Percentiles rank a stretch among this genome's conserved stretches.
Conservation (phyloP, 2,329 filamentous ascomycete genomes). For the Colletotrichum coccodes region DNA sequence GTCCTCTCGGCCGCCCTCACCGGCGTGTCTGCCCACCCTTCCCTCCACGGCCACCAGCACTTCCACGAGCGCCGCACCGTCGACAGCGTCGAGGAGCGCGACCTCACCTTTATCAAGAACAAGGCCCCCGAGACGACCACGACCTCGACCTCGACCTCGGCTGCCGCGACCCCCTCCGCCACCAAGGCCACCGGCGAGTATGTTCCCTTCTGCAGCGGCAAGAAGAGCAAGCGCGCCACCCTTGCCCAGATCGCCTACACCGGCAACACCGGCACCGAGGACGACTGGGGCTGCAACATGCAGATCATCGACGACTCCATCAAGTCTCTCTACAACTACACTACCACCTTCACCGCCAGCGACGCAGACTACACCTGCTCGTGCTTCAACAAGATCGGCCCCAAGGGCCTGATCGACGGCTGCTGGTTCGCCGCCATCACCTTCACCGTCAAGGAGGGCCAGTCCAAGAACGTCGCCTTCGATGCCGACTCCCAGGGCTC, state of each 20-base stretch:
- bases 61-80: constrained; percentile 37
- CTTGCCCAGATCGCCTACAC: constrained; percentile 54
- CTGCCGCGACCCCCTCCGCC: constrained; percentile 44
- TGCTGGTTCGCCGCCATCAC: constrained; percentile 56
- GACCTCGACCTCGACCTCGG: neutral
- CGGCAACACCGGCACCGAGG: constrained; percentile 56
- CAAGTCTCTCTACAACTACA: constrained; percentile 55
- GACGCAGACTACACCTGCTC: constrained; percentile 48
- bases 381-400: constrained; percentile 65
- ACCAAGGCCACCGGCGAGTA: constrained; percentile 41
- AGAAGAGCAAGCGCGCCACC: constrained; percentile 57
- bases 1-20: constrained; percentile 50
- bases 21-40: constrained; percentile 53
- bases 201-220: constrained; percentile 46
- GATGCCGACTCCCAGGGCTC: constrained; percentile 60
- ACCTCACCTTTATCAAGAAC: constrained; percentile 25
- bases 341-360: constrained; percentile 51
- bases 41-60: constrained; percentile 46
- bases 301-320: constrained; percentile 51
- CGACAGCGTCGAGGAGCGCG: constrained; percentile 16
- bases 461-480: constrained; percentile 53
- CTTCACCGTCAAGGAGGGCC: constrained; percentile 51
- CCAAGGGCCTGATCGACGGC: constrained; percentile 54
- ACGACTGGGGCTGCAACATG: constrained; percentile 63
- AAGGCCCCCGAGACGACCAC: neutral